Percentiles rank a stretch among this genome's conserved stretches.
Evolutionary conservation across 2,329 filamentous ascomycete genomes (phyloP).

Genomic region (Cercospora citrullina): DNA sequence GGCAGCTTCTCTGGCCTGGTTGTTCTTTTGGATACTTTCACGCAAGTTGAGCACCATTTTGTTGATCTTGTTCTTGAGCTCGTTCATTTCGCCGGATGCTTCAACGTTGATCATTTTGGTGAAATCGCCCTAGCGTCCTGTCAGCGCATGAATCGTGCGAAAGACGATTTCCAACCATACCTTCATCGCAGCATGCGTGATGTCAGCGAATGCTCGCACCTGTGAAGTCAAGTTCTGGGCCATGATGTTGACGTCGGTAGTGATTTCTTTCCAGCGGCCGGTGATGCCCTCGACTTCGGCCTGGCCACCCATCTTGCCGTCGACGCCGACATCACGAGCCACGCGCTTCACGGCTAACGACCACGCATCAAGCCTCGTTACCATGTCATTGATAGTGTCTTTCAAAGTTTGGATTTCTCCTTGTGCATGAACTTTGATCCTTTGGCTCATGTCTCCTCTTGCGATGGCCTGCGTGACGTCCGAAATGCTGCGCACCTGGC

Average conservation of each 20-base stretch:
- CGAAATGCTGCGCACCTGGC: slow-evolving; percentile 83
- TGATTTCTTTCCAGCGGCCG: slow-evolving; percentile 97
- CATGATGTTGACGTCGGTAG: slow-evolving; percentile 95
- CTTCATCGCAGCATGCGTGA: slow-evolving; percentile 95
- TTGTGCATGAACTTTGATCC: slow-evolving; percentile 92
- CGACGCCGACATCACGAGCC: slow-evolving; percentile 93
- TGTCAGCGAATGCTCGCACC: slow-evolving; percentile 96
- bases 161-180: background rate
- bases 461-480: slow-evolving; percentile 93
- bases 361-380: slow-evolving; percentile 90
- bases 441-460: slow-evolving; percentile 92
- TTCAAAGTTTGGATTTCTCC: slow-evolving; percentile 93
- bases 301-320: slow-evolving; percentile 97
- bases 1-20: slow-evolving; percentile 89
- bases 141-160: background rate
- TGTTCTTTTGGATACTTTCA: slow-evolving; percentile 96
- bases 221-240: slow-evolving; percentile 81
- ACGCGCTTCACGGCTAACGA: slow-evolving; percentile 95
- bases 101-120: slow-evolving; percentile 96
- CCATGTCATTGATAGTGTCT: slow-evolving; percentile 99
- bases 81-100: slow-evolving; percentile 98
- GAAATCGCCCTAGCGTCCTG: slow-evolving; percentile 69
- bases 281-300: slow-evolving; percentile 91
- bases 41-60: slow-evolving; percentile 96
- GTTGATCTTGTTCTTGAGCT: slow-evolving; percentile 98